phyloP scores from a whole-genome alignment of 257 asterid genomes.

The Przewalskia tangutica region DNA sequence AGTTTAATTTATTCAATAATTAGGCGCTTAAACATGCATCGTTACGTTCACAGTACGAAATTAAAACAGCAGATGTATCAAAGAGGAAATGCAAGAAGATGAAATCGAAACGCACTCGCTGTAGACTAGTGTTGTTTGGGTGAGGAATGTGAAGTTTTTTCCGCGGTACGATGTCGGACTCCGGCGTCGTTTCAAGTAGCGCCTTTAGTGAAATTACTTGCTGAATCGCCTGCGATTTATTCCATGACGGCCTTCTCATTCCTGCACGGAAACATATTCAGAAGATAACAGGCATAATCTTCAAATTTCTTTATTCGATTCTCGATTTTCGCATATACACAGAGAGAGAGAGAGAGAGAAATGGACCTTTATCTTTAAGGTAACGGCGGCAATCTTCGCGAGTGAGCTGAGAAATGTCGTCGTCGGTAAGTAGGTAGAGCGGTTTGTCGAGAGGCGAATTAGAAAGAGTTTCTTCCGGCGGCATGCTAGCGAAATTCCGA shows the following conservation, averaged over 20 bases:
- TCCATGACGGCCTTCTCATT: constrained; percentile 99
- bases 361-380: constrained; percentile 76
- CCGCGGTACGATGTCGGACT: constrained; percentile 34
- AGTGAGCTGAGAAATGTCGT: constrained; percentile 97
- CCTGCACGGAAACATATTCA: constrained; percentile 30
- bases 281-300: neutral
- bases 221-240: constrained; percentile 99
- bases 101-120: constrained; percentile 41
- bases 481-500: constrained; percentile 37
- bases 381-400: constrained; percentile 98
- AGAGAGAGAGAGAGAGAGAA: too few species aligned
- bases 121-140: constrained; percentile 11
- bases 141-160: constrained; percentile 38
- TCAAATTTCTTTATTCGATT: too few species aligned
- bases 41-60: neutral
- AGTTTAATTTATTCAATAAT: constrained; percentile 10
- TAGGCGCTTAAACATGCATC: constrained; percentile 1
- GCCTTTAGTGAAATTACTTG: constrained; percentile 85
- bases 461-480: constrained; percentile 40
- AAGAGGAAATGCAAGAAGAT: neutral
- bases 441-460: constrained; percentile 89
- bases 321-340: too few species aligned
- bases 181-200: constrained; percentile 70
- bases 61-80: neutral
- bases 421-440: constrained; percentile 81